Percentiles rank a stretch among this genome's conserved stretches.
phyloP scores from a whole-genome alignment of 192 early-diverging fungal species.

The Piromyces finnis region DNA sequence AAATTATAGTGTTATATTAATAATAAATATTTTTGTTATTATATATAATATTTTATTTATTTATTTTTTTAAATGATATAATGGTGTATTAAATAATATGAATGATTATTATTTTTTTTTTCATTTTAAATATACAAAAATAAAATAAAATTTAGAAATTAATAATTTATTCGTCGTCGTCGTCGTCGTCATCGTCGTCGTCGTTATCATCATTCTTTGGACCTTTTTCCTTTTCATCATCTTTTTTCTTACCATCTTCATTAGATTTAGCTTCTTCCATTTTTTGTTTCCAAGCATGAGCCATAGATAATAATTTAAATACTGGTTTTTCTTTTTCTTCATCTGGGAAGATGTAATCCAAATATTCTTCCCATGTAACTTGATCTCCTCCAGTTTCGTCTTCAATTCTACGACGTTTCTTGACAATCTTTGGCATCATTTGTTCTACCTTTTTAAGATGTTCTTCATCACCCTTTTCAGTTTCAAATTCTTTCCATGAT shows the following conservation, averaged over 20 bases:
- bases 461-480: conserved; percentile 9
- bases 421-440: conserved; percentile 79
- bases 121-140: no score
- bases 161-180: conserved; percentile 8
- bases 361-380: conserved; percentile 85
- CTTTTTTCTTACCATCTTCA: conserved; percentile 7
- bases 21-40: no score
- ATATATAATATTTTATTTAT: no score
- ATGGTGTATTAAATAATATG: no score
- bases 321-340: conserved; percentile 72
- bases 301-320: conserved; percentile 80
- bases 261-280: conserved; percentile 1
- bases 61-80: no score
- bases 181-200: conserved; percentile 6
- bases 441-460: conserved; percentile 37
- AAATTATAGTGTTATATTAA: no score
- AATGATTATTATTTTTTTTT: no score
- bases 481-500: conserved; percentile 78
- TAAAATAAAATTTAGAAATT: no score
- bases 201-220: background rate
- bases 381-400: conserved; percentile 32
- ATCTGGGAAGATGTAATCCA: conserved; percentile 96
- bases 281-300: conserved; percentile 63
- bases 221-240: conserved; percentile 10
- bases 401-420: conserved; percentile 57